Evolutionary conservation across 441 rosid genomes (phyloP).

Genomic region (Populus hybrid): DNA sequence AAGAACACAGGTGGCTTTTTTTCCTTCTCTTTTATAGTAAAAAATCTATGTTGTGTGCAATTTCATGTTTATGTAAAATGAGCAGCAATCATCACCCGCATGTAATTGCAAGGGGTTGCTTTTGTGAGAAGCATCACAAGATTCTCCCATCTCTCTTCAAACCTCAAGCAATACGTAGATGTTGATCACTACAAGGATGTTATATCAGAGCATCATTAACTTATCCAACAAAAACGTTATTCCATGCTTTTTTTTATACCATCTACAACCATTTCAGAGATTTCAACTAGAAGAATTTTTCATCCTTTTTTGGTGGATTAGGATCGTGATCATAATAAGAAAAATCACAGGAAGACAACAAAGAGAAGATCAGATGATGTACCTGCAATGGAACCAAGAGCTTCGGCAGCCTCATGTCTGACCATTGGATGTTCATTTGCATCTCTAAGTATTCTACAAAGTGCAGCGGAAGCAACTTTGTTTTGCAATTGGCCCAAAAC

Average conservation of each 20-base stretch:
- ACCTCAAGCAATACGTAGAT: neutral
- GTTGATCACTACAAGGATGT: too few species aligned
- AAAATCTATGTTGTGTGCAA: neutral
- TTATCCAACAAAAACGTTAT: neutral
- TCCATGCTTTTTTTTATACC: neutral
- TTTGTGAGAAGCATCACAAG: neutral
- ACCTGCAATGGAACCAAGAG: conserved; percentile 97
- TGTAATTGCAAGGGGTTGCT: neutral
- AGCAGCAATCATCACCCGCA: neutral
- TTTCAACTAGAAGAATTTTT: neutral
- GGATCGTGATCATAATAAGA: neutral
- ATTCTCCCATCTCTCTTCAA: neutral
- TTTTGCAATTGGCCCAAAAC: conserved; percentile 93
- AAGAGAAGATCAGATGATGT: neutral
- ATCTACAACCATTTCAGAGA: neutral
- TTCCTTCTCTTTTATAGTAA: neutral
- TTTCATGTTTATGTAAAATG: neutral
- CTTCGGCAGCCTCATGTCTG: conserved; percentile 97
- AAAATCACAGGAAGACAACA: neutral
- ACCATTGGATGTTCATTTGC: conserved; percentile 86
- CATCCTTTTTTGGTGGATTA: neutral
- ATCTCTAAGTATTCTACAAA: conserved; percentile 61
- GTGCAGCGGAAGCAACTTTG: conserved; percentile 74
- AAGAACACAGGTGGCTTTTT: too few species aligned
- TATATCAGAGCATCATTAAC: too few species aligned